A percentile compares a stretch with the other conserved stretches of the same genome.
Conservation (phyloP, 768 basidiomycete species). For the Rhodotorula taiwanensis region DNA sequence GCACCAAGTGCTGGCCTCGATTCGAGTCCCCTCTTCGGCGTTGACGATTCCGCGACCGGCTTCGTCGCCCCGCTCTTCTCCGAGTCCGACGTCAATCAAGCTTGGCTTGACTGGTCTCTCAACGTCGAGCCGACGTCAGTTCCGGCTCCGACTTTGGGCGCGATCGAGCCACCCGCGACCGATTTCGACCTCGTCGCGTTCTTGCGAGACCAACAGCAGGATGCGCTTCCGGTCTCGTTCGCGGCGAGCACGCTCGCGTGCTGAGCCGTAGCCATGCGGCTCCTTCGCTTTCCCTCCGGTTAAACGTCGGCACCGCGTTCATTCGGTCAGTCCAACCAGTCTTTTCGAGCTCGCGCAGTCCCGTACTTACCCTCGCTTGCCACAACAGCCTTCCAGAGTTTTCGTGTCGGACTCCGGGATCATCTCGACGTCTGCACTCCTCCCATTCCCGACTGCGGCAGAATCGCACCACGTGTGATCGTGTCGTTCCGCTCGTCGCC, state of each 20-base stretch:
- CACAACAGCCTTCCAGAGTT: too few relatives aligned
- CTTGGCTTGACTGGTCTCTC: slow-evolving; percentile 28
- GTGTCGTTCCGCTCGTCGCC: not conserved
- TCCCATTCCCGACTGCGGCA: not conserved
- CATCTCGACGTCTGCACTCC: not conserved
- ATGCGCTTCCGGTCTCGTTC: slow-evolving; percentile 19
- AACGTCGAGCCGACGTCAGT: not conserved
- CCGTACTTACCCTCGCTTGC: too few relatives aligned
- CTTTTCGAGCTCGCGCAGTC: not conserved
- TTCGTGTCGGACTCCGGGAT: not conserved
- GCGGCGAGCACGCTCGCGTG: not conserved
- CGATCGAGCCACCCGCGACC: not conserved
- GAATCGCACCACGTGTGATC: too few relatives aligned
- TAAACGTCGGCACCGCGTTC: not conserved
- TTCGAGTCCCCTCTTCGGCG: slow-evolving; percentile 1
- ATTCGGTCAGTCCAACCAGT: too few relatives aligned
- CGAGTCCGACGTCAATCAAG: not conserved
- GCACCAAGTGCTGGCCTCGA: slow-evolving; percentile 27
- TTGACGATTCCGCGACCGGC: not conserved
- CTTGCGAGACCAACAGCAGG: slow-evolving; percentile 13
- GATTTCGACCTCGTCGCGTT: slow-evolving; percentile 31
- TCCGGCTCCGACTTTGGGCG: too few relatives aligned
- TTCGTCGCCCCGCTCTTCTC: not conserved
- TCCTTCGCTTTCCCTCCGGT: too few relatives aligned
- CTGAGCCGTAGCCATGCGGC: not conserved